phyloP scores from a whole-genome alignment of 1,284 basidiomycete species.

The Neolentinus lepideus region DNA sequence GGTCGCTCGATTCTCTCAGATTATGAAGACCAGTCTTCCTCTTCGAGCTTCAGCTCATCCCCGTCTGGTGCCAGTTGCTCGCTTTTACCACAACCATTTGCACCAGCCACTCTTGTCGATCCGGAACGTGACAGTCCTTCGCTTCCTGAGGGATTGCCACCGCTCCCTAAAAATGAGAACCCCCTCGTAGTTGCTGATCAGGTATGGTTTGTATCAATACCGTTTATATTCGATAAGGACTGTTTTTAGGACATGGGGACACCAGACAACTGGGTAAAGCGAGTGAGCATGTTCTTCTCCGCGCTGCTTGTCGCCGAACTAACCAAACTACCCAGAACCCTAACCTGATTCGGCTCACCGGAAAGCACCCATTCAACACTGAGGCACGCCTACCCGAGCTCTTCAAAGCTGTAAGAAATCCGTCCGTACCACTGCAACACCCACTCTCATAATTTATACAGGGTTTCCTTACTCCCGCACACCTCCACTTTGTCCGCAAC shows the following conservation, averaged over 20 bases:
- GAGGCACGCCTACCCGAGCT: conserved; percentile 47
- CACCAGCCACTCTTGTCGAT: not conserved
- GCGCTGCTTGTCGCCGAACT: conserved; percentile 7
- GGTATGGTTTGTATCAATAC: not conserved
- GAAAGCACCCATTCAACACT: conserved; percentile 56
- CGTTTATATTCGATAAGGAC: too few species aligned
- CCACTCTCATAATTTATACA: too few species aligned
- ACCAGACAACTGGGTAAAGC: conserved; percentile 36
- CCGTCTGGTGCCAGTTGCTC: not conserved
- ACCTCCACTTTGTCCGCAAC: conserved; percentile 63
- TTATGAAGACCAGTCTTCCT: not conserved
- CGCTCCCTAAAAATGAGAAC: conserved; percentile 14
- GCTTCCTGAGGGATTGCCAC: conserved; percentile 9
- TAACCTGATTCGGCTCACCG: conserved; percentile 43
- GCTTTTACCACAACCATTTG: not conserved
- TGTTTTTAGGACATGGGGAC: conserved; percentile 22
- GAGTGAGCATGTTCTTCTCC: conserved; percentile 17
- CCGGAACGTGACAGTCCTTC: not conserved
- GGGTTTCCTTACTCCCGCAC: conserved; percentile 51
- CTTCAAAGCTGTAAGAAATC: conserved; percentile 28
- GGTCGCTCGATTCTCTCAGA: not conserved
- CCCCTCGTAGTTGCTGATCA: conserved; percentile 14
- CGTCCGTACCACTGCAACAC: conserved; percentile 1
- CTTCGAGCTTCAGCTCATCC: not conserved
- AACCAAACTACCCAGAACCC: conserved; percentile 13